A percentile compares a stretch with the other conserved stretches of the same genome.
Evolutionary conservation across 129 eudicot genomes (phyloP).

Genomic region (Artemisia tridentata): DNA sequence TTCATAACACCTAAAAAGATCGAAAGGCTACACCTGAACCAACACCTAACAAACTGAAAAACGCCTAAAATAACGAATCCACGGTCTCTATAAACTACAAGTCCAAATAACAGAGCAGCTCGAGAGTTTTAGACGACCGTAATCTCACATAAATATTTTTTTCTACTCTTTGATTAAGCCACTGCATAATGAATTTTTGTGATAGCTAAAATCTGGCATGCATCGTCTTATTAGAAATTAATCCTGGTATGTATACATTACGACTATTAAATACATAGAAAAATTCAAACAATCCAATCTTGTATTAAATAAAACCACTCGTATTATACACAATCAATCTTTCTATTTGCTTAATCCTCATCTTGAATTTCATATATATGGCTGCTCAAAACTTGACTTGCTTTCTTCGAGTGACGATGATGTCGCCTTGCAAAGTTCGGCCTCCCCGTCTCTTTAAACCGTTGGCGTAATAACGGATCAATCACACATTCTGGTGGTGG

Average conservation of each 20-base stretch:
- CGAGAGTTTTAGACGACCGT: no score
- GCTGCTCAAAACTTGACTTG: conserved; percentile 30
- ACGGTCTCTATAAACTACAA: no score
- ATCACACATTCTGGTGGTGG: conserved; percentile 76
- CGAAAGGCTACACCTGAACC: no score
- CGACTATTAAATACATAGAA: conserved; percentile 21
- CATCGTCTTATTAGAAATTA: conserved; percentile 21
- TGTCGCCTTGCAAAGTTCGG: conserved; percentile 47
- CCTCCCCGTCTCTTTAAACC: conserved; percentile 66
- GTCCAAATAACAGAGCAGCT: no score
- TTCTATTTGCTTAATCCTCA: conserved; percentile 23
- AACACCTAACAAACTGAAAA: no score
- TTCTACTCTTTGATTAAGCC: no score
- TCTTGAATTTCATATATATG: conserved; percentile 45
- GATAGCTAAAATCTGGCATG: neutral
- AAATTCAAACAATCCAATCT: conserved; percentile 32
- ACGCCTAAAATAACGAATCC: no score
- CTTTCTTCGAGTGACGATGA: conserved; percentile 35
- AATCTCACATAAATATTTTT: no score
- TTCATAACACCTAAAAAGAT: no score
- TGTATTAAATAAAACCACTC: conserved; percentile 23
- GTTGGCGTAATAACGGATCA: conserved; percentile 46
- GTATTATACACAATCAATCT: conserved; percentile 36
- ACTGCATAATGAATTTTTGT: neutral
- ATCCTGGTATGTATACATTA: conserved; percentile 17